phyloP scores from a whole-genome alignment of 2,329 filamentous ascomycete genomes.

The Tolypocladium tundrense region DNA sequence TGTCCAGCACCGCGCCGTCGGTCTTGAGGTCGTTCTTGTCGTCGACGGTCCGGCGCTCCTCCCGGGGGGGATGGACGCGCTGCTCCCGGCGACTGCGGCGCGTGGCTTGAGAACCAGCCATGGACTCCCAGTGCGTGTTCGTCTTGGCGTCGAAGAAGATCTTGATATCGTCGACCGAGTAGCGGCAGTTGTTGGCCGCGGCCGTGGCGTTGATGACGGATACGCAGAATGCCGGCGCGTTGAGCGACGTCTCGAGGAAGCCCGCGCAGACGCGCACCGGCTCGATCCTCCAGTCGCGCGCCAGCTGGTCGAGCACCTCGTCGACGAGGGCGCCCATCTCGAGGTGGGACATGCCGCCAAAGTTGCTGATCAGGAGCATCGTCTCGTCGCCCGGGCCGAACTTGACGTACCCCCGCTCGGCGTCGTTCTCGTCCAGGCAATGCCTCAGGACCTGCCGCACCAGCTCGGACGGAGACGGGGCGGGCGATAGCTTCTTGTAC shows the following conservation, averaged over 20 bases:
- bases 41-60: conserved; percentile 24
- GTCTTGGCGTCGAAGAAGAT: conserved; percentile 55
- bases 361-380: conserved; percentile 47
- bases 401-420: conserved; percentile 37
- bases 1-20: conserved; percentile 41
- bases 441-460: conserved; percentile 48
- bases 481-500: conserved; percentile 44
- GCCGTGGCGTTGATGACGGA: conserved; percentile 51
- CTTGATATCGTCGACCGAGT: conserved; percentile 44
- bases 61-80: conserved; percentile 26
- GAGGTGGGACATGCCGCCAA: conserved; percentile 46
- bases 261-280: conserved; percentile 49
- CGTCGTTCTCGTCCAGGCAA: conserved; percentile 47
- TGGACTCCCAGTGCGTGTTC: conserved; percentile 44
- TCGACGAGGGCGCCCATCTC: conserved; percentile 45
- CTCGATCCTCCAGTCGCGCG: conserved; percentile 33
- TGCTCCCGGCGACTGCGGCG: conserved; percentile 29
- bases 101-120: conserved; percentile 33
- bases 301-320: conserved; percentile 41
- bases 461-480: conserved; percentile 35
- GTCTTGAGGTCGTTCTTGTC: conserved; percentile 34
- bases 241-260: conserved; percentile 61
- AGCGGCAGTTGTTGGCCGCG: conserved; percentile 31
- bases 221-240: conserved; percentile 60
- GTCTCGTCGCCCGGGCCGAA: conserved; percentile 37